phyloP scores from a whole-genome alignment of 31 red algal species.

The Endocladia muricata region DNA sequence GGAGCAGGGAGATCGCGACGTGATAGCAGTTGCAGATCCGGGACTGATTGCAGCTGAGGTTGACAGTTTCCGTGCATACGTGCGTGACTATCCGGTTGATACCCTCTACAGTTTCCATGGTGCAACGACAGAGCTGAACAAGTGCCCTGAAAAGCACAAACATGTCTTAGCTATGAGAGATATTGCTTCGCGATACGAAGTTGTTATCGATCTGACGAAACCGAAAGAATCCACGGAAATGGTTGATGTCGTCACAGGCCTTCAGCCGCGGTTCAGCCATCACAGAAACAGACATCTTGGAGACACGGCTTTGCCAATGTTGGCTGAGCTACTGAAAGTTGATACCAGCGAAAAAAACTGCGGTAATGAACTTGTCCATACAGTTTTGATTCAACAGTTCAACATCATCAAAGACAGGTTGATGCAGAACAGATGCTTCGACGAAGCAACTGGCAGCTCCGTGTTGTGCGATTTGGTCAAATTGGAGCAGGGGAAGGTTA shows the following conservation, averaged over 20 bases:
- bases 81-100: slow-evolving; percentile 30
- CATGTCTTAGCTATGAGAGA: slow-evolving; percentile 41
- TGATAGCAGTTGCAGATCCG: slow-evolving; percentile 21
- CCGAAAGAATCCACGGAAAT: slow-evolving; percentile 48
- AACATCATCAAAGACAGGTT: slow-evolving; percentile 57
- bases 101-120: slow-evolving; percentile 46
- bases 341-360: slow-evolving; percentile 31
- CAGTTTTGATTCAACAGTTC: slow-evolving; percentile 44
- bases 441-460: slow-evolving; percentile 23
- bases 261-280: slow-evolving; percentile 19
- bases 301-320: slow-evolving; percentile 30
- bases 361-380: slow-evolving; percentile 46
- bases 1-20: slow-evolving; percentile 24
- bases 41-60: slow-evolving; percentile 25
- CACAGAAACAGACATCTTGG: slow-evolving; percentile 26
- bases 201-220: slow-evolving; percentile 34
- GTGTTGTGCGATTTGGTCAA: slow-evolving; percentile 19
- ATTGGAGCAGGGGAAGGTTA: slow-evolving; percentile 33
- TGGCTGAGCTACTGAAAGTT: slow-evolving; percentile 11
- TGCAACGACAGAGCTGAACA: slow-evolving; percentile 2
- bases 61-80: slow-evolving; percentile 10
- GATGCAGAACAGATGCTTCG: slow-evolving; percentile 61
- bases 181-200: slow-evolving; percentile 41
- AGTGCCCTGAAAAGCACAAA: slow-evolving; percentile 13
- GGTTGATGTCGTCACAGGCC: slow-evolving; percentile 40